Conservation (phyloP, 129 eudicot species). For the Lonicera japonica region DNA sequence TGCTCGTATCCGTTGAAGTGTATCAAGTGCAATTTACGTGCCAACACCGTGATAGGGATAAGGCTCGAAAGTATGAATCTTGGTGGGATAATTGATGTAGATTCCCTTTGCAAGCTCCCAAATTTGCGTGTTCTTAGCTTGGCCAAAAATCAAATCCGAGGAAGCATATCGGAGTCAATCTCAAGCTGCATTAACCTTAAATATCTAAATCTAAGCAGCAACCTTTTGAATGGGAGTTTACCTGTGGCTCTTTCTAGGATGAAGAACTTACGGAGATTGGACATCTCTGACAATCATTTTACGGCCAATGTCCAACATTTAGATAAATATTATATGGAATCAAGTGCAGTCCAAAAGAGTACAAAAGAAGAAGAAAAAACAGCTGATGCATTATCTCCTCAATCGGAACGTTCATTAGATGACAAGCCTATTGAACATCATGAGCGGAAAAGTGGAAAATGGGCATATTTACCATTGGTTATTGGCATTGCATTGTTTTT, state of each 20-base stretch:
- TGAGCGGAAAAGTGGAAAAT: neutral
- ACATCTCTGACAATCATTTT: slow-evolving; percentile 23
- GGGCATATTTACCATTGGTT: slow-evolving; percentile 15
- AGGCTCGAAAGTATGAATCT: slow-evolving; percentile 32
- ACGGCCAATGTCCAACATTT: neutral
- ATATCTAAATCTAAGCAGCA: slow-evolving; percentile 29
- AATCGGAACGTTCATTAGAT: neutral
- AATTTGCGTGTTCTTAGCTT: slow-evolving; percentile 27
- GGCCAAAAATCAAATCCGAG: slow-evolving; percentile 26
- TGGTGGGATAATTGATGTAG: slow-evolving; percentile 28
- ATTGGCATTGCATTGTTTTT: slow-evolving; percentile 27
- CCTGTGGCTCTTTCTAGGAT: slow-evolving; percentile 17
- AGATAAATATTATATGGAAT: neutral
- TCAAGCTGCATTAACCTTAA: slow-evolving; percentile 19
- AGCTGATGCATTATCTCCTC: slow-evolving; percentile 14
- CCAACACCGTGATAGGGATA: slow-evolving; percentile 15
- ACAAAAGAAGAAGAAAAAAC: neutral
- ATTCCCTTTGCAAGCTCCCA: slow-evolving; percentile 31
- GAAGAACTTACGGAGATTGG: slow-evolving; percentile 21
- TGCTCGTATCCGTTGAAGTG: slow-evolving; percentile 25
- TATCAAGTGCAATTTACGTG: slow-evolving; percentile 13
- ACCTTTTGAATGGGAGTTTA: slow-evolving; percentile 23
- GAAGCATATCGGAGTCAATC: slow-evolving; percentile 22
- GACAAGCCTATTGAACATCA: neutral
- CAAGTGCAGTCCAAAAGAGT: neutral